These are phyloP conservation scores for Coemansia sp. DNA, from an alignment of 192 early-diverging fungal genomes.

Conservation along the genomic window DNA sequence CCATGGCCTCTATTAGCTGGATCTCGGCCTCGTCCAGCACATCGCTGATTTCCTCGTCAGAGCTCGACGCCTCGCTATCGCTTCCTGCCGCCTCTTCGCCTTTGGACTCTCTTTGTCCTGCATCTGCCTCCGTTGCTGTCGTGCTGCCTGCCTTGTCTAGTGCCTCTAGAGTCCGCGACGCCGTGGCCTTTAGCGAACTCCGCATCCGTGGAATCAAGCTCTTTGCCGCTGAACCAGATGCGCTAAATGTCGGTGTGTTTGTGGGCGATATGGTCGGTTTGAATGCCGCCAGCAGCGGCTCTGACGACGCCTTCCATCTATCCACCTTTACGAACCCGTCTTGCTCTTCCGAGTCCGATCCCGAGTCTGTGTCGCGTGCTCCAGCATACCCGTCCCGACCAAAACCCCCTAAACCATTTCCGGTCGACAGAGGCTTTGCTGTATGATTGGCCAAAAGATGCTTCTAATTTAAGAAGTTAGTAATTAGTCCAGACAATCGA, in stretches of 20 bases:
- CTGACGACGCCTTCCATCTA: slow-evolving; percentile 29
- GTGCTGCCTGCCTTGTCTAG: background rate
- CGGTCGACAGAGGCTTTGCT: slow-evolving; percentile 4
- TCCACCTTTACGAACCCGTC: slow-evolving; percentile 50
- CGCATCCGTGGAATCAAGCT: background rate
- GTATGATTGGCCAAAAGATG: slow-evolving; percentile 10
- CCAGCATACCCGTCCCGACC: background rate
- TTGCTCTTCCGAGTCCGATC: slow-evolving; percentile 48
- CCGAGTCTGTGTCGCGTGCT: slow-evolving; percentile 20
- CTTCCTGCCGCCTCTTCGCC: slow-evolving; percentile 1
- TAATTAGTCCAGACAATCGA: background rate
- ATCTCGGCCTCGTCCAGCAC: slow-evolving; percentile 52
- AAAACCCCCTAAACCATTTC: background rate
- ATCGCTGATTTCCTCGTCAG: slow-evolving; percentile 47
- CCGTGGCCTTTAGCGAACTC: background rate
- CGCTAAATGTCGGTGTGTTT: slow-evolving; percentile 4
- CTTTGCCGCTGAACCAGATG: slow-evolving; percentile 1
- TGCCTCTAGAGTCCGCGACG: background rate
- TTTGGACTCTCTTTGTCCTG: background rate
- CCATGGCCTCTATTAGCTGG: slow-evolving; percentile 52
- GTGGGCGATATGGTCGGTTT: slow-evolving; percentile 29
- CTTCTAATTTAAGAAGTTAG: slow-evolving; percentile 3
- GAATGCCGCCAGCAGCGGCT: slow-evolving; percentile 25
- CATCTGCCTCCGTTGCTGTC: background rate
- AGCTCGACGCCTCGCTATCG: slow-evolving; percentile 26